These are phyloP conservation scores for Dacryopinax spathularia DNA, from an alignment of 768 basidiomycete genomes.

Conservation along the genomic window DNA sequence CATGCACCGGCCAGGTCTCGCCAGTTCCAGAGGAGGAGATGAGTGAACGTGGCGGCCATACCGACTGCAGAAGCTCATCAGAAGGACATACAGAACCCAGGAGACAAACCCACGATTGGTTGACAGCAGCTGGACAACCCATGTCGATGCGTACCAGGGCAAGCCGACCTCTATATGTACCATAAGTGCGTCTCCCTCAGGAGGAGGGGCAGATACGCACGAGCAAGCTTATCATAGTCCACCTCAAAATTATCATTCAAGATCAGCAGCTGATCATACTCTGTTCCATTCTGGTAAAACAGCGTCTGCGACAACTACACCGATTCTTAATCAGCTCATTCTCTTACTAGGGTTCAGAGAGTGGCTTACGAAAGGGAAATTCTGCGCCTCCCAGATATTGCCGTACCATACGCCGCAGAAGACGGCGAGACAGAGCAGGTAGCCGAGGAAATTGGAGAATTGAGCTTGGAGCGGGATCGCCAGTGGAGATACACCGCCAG, in stretches of 20 bases:
- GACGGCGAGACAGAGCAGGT: constrained; percentile 34
- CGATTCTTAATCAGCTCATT: background rate
- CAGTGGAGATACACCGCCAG: constrained; percentile 31
- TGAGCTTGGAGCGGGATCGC: constrained; percentile 41
- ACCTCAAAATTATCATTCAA: constrained; percentile 37
- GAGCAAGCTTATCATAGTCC: constrained; percentile 34
- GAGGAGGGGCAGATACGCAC: background rate
- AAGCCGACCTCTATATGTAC: constrained; percentile 7
- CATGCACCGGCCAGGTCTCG: constrained; percentile 36
- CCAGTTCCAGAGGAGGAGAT: constrained; percentile 22
- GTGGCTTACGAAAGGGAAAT: constrained; percentile 36
- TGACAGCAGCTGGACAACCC: constrained; percentile 32
- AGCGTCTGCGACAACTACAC: constrained; percentile 33
- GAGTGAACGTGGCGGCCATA: background rate
- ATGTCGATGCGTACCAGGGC: constrained; percentile 32
- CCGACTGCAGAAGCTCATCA: background rate
- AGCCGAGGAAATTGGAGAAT: constrained; percentile 25
- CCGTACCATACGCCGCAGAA: constrained; percentile 22
- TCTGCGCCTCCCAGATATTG: constrained; percentile 44
- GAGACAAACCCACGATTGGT: constrained; percentile 22
- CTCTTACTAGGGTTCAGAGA: constrained; percentile 1
- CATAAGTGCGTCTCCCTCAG: background rate
- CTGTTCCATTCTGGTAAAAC: constrained; percentile 37
- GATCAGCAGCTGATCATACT: constrained; percentile 40
- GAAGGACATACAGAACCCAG: background rate